Evolutionary conservation across 2,329 filamentous ascomycete species (phyloP).

Genomic region (Penicillium hesseltinei): DNA sequence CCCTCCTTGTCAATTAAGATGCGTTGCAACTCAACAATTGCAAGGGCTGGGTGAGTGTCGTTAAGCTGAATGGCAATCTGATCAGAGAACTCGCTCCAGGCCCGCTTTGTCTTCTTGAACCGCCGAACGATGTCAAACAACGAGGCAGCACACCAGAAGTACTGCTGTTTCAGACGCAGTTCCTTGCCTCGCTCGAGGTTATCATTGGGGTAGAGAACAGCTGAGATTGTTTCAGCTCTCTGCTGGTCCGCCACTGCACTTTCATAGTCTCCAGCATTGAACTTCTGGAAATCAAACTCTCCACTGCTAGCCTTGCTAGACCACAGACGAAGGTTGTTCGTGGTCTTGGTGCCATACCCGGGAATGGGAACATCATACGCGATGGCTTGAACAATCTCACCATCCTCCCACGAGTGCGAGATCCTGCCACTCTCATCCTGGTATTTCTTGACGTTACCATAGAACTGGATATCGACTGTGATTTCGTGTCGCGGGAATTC

Average conservation of each 20-base stretch:
- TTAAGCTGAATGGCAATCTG: constrained; percentile 98
- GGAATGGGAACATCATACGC: constrained; percentile 93
- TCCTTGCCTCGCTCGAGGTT: constrained; percentile 96
- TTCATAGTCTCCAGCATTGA: constrained; percentile 97
- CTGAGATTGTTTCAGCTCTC: constrained; percentile 97
- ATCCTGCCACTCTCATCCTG: constrained; percentile 74
- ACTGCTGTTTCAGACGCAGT: constrained; percentile 96
- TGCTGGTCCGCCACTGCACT: constrained; percentile 98
- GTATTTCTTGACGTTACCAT: constrained; percentile 75
- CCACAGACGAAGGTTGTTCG: constrained; percentile 96
- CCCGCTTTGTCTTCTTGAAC: constrained; percentile 94
- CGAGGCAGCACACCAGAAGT: constrained; percentile 99
- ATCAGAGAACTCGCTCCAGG: constrained; percentile 89
- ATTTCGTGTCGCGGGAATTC: constrained; percentile 96
- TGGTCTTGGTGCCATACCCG: constrained; percentile 83
- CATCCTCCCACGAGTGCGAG: constrained; percentile 79
- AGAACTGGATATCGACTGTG: constrained; percentile 96
- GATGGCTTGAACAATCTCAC: constrained; percentile 86
- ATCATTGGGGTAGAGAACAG: constrained; percentile 95
- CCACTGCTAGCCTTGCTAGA: constrained; percentile 95
- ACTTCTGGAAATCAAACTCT: constrained; percentile 99
- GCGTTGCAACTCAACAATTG: constrained; percentile 91
- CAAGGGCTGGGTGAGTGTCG: constrained; percentile 94
- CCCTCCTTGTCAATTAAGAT: constrained; percentile 88
- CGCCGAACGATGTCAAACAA: constrained; percentile 93